Base-by-base conservation (phyloP, 164 flowering plant species). In the Chimonanthus salicifolius region DNA sequence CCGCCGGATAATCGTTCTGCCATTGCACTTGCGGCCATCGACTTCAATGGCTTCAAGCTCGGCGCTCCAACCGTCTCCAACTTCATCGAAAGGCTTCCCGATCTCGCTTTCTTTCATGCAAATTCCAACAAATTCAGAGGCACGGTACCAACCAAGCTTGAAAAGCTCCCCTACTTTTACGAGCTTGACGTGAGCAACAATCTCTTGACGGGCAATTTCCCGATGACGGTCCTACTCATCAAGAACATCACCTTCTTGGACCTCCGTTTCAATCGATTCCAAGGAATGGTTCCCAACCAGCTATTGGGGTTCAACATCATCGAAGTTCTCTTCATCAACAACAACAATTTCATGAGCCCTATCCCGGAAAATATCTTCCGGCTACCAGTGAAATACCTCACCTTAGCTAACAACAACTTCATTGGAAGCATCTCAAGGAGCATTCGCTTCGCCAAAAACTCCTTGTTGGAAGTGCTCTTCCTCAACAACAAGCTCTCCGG, bases 181-280 rank as follows among this genome's bases (percentile, higher is more conserved):
- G 88, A 86, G 75, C 73, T 84, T 5, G 88, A 84, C 67, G 4
- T 86, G 13, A 86, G 88, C 62, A 86, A 86, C 81, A 84, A 86
- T 78, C 71, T 51, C 4, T 72, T 83, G 49, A 8, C 75, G 1
- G 84, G 85, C 1, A n/a, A 50, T 0, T 86, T 86, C 77, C 89
- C 89, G 0, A 1, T 45, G 2, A 6, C 72, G 6, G 76, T 84
- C 15, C 69, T 84, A 0, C 46, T 44, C 9, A 64, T 74, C n/a
- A 20, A 47, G 21, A 68, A 50, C 7, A 68, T 83, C 60, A 72
- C 74, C 6, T 86, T 83, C 74, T 54, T 86, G 43, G 87, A 86
- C 67, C 21, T 84, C 51, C 82, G 89, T 4, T 86, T 62, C 78
- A 86, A 84, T 69, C 13, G 5, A 33, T 80, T 80, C 50, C 0